Base-by-base conservation (phyloP, 108 stramenopile species). In the Pseudonitzschia delicatissima region DNA sequence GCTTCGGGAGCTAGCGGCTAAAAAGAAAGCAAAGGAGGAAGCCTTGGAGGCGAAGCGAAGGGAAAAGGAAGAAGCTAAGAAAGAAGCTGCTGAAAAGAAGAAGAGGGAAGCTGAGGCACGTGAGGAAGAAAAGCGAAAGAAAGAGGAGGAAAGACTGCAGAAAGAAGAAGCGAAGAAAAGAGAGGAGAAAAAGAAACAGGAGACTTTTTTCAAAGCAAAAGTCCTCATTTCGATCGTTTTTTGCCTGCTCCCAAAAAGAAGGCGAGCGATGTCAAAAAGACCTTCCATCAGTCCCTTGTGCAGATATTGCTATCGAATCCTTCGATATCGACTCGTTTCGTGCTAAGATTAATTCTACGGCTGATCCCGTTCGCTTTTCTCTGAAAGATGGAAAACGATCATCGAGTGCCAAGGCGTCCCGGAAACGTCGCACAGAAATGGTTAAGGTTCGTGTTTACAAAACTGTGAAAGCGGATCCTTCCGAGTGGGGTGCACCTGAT, bases 221-320 rank as follows among this genome's bases (percentile, higher is more conserved):
- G 60, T 53, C 72, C 27, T 61, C 57, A 17, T 74, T 92, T 79
- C 77, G 77, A 73, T 78, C 81, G 25, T 92, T 89, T 57, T 92
- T 92, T 62, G 62, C 79, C 9, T 55, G 9, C 1, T 36, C 76
- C 5, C 63, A 62, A n/a, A 55, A 55, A n/a, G 31, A 55, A 55
- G 53, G 7, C 29, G 48, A 23, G 75, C 71, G 52, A 65, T 63
- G 33, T 67, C 77, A 45, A 68, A 71, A 59, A 60, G 39, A 48
- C 29, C 2, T 31, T 20, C 44, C 35, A 39, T 15, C n/a, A 32
- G 57, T 23, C 53, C n/a, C 39, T 31, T n/a, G 21, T 27, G 9
- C 9, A 4, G 32, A 31, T 28, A 18, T 35, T 18, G 37, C 13
- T 47, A 57, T 42, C 44, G 0, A 32, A n/a, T 75, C 58, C 33